Conservation (phyloP, 768 basidiomycete genomes). For the Leucocoprinus leucothites region DNA sequence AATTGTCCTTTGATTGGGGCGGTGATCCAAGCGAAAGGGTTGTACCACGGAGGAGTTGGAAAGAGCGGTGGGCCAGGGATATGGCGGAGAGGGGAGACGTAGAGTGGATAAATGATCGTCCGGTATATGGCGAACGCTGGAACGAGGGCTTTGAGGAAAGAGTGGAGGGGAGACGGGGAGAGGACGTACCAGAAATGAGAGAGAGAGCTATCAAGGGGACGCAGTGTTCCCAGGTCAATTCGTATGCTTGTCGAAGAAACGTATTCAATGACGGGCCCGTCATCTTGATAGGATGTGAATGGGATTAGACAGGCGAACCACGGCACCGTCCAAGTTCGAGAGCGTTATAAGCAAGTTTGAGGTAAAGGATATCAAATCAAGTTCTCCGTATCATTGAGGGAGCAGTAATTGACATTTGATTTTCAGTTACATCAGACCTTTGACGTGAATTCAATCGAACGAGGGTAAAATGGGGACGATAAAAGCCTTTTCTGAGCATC, state of each 20-base stretch:
- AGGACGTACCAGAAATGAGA: not conserved
- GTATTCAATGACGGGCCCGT: not conserved
- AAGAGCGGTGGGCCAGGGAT: slow-evolving; percentile 8
- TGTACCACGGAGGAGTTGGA: not conserved
- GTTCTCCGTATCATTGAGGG: no score
- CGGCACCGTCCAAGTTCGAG: no score
- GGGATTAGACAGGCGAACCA: not conserved
- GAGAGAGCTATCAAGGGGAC: not conserved
- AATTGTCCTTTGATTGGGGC: slow-evolving; percentile 29
- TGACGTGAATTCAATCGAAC: no score
- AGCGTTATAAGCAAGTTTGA: no score
- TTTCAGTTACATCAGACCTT: no score
- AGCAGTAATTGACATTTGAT: no score
- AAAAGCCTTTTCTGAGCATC: no score
- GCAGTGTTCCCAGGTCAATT: not conserved
- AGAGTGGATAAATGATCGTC: slow-evolving; percentile 3
- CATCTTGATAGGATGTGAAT: not conserved
- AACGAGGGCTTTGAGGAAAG: not conserved
- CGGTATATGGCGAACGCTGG: slow-evolving; percentile 1
- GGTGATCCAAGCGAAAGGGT: not conserved
- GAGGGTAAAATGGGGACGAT: no score
- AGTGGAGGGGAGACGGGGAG: not conserved
- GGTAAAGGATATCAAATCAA: no score
- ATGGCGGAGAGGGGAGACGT: slow-evolving; percentile 8
- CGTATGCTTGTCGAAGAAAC: not conserved